A percentile compares a stretch with the other conserved stretches of the same genome.
Conservation (phyloP, 2,329 filamentous ascomycete species). For the Aspergillus pseudoviridinutans region DNA sequence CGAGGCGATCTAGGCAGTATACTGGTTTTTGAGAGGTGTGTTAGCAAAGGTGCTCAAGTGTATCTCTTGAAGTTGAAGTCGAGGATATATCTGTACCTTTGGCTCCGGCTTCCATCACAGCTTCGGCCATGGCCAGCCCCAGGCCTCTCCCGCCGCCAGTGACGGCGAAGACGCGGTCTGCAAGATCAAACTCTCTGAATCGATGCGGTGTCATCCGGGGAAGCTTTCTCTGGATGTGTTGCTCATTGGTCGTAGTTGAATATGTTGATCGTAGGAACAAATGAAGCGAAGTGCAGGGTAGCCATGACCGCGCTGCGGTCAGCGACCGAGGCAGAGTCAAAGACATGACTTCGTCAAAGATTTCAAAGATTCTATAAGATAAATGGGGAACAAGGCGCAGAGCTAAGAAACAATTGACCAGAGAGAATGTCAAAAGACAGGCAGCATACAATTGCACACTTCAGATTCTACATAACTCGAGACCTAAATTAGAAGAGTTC, state of each 20-base stretch:
- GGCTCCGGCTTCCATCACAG: slow-evolving; percentile 46
- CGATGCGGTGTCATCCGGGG: slow-evolving; percentile 22
- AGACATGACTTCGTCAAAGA: slow-evolving; percentile 11
- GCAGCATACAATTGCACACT: neutral
- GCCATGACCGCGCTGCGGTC: slow-evolving; percentile 10
- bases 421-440: neutral
- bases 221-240: slow-evolving; percentile 32
- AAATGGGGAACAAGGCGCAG: neutral
- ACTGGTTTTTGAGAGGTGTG: slow-evolving; percentile 25
- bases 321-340: slow-evolving; percentile 14
- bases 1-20: slow-evolving; percentile 46
- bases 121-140: slow-evolving; percentile 44
- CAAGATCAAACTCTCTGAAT: slow-evolving; percentile 42
- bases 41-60: neutral
- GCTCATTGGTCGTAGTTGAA: slow-evolving; percentile 18
- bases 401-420: neutral
- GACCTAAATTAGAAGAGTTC: neutral
- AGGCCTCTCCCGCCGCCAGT: slow-evolving; percentile 44
- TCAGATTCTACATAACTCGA: neutral
- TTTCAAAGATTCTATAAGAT: slow-evolving; percentile 1
- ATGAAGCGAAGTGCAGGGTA: slow-evolving; percentile 3
- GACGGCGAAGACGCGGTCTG: slow-evolving; percentile 39
- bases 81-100: slow-evolving; percentile 43
- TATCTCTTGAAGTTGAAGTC: neutral
- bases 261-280: slow-evolving; percentile 13